These are phyloP conservation scores for Calocybe gangraenosa DNA, from an alignment of 768 basidiomycete genomes.

Conservation along the genomic window DNA sequence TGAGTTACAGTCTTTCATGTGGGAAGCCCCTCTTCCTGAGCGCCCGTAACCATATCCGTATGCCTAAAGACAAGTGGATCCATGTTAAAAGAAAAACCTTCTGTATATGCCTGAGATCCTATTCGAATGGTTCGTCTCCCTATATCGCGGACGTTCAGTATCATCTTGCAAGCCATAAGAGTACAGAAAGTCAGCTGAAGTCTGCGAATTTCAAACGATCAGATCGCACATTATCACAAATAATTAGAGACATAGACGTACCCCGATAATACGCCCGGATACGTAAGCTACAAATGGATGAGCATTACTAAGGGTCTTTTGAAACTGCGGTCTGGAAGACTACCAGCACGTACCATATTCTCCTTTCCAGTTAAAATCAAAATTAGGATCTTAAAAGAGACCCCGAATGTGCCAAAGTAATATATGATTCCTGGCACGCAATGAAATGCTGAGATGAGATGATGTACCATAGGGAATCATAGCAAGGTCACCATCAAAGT, in stretches of 20 bases:
- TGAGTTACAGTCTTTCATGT: too few species aligned
- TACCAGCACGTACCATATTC: background rate
- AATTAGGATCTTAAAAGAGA: background rate
- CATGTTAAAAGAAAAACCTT: slow-evolving; percentile 2
- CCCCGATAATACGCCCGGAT: background rate
- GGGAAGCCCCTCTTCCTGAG: background rate
- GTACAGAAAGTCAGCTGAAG: background rate
- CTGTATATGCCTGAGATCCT: background rate
- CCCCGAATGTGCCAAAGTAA: background rate
- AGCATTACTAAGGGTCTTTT: background rate
- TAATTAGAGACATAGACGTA: background rate
- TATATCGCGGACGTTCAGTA: slow-evolving; percentile 1
- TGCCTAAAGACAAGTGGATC: slow-evolving; percentile 2
- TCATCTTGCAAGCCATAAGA: slow-evolving; percentile 2
- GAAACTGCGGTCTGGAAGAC: background rate
- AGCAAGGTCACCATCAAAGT: slow-evolving; percentile 5
- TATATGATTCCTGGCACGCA: background rate
- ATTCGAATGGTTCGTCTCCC: background rate
- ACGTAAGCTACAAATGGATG: background rate
- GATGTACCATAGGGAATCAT: background rate
- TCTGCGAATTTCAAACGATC: background rate
- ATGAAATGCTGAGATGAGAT: background rate
- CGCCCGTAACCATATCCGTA: background rate
- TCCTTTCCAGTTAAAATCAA: background rate
- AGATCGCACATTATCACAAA: background rate